phyloP scores from a whole-genome alignment of 768 basidiomycete species.

The Leucocoprinus sp. region DNA sequence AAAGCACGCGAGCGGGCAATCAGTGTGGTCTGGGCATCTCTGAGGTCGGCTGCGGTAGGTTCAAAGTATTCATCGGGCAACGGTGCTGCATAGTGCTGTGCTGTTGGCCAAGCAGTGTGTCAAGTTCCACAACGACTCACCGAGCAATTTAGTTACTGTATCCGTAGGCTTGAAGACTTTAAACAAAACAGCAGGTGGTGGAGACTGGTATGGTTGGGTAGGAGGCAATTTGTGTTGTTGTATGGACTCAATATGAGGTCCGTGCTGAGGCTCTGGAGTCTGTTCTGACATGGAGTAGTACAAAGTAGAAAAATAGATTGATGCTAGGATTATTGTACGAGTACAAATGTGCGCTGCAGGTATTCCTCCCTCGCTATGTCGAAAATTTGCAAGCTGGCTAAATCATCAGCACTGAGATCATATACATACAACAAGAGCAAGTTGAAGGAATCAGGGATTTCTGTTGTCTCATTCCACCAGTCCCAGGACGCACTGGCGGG shows the following conservation, averaged over 20 bases:
- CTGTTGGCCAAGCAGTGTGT: neutral
- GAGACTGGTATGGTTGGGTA: no score
- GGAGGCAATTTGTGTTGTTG: no score
- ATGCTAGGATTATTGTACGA: neutral
- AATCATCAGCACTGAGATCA: neutral
- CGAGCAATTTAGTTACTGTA: constrained; percentile 2
- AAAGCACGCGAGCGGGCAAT: constrained; percentile 54
- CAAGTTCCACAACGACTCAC: constrained; percentile 8
- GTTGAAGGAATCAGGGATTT: constrained; percentile 46
- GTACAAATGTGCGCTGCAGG: neutral
- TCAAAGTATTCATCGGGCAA: constrained; percentile 71
- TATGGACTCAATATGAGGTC: neutral
- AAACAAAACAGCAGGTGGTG: neutral
- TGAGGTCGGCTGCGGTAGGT: constrained; percentile 64
- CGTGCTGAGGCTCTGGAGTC: neutral
- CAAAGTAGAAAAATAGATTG: neutral
- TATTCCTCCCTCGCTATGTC: no score
- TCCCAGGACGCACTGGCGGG: constrained; percentile 71
- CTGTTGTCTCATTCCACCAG: constrained; percentile 66
- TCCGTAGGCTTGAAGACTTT: constrained; percentile 9
- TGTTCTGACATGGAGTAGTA: neutral
- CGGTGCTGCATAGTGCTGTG: constrained; percentile 27
- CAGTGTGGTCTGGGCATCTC: constrained; percentile 55
- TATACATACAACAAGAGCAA: constrained; percentile 12
- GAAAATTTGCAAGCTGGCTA: no score